phyloP scores from a whole-genome alignment of 225 moss, liverwort and hornwort species.

The Pseudisothecium myosuroides region DNA sequence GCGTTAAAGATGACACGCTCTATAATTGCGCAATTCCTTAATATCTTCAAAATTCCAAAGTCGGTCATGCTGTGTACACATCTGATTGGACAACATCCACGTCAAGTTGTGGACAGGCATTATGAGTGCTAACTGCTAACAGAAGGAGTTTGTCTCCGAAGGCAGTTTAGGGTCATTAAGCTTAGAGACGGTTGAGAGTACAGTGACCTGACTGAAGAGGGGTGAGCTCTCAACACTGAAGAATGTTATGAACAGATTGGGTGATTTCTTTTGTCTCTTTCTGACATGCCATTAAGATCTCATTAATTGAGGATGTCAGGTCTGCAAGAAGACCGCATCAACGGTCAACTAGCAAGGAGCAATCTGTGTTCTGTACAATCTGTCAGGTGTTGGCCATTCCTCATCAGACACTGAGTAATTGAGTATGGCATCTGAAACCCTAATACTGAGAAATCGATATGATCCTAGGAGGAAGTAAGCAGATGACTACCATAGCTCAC shows the following conservation, averaged over 20 bases:
- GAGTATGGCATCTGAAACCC: slow-evolving; percentile 1
- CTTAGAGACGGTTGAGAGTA: too few species aligned
- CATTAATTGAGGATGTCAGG: neutral
- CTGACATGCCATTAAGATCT: neutral
- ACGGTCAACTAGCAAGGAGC: neutral
- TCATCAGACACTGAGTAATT: neutral
- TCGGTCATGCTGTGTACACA: neutral
- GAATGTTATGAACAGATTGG: neutral
- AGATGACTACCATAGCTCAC: neutral
- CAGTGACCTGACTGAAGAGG: neutral
- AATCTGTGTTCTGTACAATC: neutral
- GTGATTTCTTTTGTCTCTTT: neutral
- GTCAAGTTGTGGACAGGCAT: neutral
- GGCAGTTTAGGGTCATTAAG: neutral
- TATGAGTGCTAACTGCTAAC: neutral
- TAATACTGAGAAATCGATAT: neutral
- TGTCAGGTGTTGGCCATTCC: neutral
- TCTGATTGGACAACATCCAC: neutral
- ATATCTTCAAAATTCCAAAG: neutral
- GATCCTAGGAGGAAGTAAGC: neutral
- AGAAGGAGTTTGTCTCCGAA: neutral
- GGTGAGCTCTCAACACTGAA: neutral
- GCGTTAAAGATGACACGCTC: too few species aligned
- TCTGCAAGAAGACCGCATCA: neutral
- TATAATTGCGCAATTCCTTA: too few species aligned